Evolutionary conservation across 257 asterid species (phyloP), one percentile per base, ranked within the genome.

Genomic region (Cinchona pubescens): DNA sequence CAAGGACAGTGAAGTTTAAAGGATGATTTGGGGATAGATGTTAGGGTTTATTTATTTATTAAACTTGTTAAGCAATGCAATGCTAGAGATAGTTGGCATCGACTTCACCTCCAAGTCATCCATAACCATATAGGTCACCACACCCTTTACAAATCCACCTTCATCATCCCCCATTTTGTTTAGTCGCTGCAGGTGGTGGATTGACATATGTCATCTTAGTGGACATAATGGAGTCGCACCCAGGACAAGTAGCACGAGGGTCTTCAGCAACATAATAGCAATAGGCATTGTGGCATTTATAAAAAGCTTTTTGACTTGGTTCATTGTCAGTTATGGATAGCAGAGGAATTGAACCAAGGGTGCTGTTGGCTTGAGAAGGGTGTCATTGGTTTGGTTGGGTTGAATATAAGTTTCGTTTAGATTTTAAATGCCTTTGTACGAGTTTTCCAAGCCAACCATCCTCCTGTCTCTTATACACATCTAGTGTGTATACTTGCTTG

Each of bases 71-170:
- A 82, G 66, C 37, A 75, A 46, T 18, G 74, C 32, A 11, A 82
- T 45, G 71, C 76, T 59, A 2, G 84, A 78, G 25, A 84, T 46
- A 35, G 78, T 23, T 1, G 88, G 79, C 83, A 74, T 13, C 1
- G 86, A 85, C 74, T 46, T 67, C 23, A 82, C 75, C 19, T 48
- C 79, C 68, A 82, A 60, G 51, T 85, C 84, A 78, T 85, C 88
- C 79, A 37, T 78, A 42, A 85, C 78, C 88, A 85, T 82, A 35
- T 66, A 85, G 16, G 75, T 75, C 43, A 53, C 80, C 9, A 72
- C 71, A 1, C 79, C 89, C 82, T 86, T 84, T 40, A 86, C 87
- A 32, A 84, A 74, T 1, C 88, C 94, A 13, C 75, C 73, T 2
- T 45, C 73, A 0, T 9, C 14, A 32, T 3, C n/a, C 68, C 4